Evolutionary conservation across 2,329 filamentous ascomycete species (phyloP).

Genomic region (Dryadomyces quercivorus): DNA sequence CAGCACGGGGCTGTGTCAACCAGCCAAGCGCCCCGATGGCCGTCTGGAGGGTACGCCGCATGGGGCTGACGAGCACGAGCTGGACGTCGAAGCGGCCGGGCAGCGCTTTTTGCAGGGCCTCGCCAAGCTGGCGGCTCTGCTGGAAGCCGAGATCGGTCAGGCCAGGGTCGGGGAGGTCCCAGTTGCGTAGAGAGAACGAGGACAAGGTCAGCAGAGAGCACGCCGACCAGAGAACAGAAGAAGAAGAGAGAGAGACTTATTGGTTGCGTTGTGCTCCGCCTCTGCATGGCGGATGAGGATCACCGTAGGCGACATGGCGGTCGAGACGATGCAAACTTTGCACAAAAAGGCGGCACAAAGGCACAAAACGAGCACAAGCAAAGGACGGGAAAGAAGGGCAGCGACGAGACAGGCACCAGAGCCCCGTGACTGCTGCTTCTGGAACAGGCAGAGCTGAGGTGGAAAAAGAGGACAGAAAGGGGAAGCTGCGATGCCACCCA

Average conservation of each 20-base stretch:
- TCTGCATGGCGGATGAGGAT: conserved; percentile 88
- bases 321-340: not conserved
- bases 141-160: conserved; percentile 35
- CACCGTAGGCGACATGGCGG: conserved; percentile 41
- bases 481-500: not conserved
- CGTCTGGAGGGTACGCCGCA: conserved; percentile 55
- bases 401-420: not conserved
- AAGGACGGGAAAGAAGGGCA: not conserved
- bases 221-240: not conserved
- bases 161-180: conserved; percentile 34
- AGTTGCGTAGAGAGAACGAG: conserved; percentile 27
- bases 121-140: conserved; percentile 34
- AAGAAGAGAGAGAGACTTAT: conserved; percentile 23
- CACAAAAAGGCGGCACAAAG: not conserved
- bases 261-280: conserved; percentile 39
- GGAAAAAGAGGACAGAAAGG: not conserved
- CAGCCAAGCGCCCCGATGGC: conserved; percentile 46
- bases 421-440: not conserved
- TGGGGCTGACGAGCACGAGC: conserved; percentile 50
- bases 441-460: not conserved
- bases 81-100: conserved; percentile 31
- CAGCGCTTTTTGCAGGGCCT: conserved; percentile 28
- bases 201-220: not conserved
- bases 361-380: not conserved
- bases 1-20: conserved; percentile 28